Percentiles rank a stretch among this genome's conserved stretches.
phyloP scores from a whole-genome alignment of 2,329 filamentous ascomycete species.

The Orbilia blumenaviensis region DNA sequence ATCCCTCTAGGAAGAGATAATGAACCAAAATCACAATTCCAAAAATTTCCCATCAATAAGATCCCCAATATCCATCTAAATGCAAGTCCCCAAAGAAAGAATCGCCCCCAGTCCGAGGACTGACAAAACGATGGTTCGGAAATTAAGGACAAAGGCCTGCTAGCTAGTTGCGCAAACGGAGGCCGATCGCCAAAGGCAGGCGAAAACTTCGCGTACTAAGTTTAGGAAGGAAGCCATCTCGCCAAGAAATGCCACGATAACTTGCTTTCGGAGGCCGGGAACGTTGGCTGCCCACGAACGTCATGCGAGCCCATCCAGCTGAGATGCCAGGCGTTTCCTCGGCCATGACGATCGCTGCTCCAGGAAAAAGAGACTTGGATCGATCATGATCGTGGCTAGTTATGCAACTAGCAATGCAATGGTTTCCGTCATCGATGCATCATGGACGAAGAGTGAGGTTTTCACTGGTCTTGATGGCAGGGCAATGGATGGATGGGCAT shows the following conservation, averaged over 20 bases:
- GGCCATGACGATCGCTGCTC: neutral
- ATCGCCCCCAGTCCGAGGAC: no score
- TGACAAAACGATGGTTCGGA: neutral
- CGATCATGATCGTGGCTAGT: conserved; percentile 1
- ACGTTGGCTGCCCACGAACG: conserved; percentile 7
- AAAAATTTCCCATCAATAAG: no score
- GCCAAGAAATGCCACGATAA: conserved; percentile 13
- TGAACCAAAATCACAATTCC: no score
- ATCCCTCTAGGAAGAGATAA: no score
- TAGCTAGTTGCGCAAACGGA: neutral
- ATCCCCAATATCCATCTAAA: no score
- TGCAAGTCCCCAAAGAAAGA: no score
- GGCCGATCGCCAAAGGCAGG: neutral
- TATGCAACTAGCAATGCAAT: neutral
- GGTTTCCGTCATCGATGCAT: conserved; percentile 1
- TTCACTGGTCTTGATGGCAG: neutral
- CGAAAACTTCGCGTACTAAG: conserved; percentile 31
- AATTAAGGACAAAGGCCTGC: neutral
- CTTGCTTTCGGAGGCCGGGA: conserved; percentile 14
- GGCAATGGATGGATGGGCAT: no score
- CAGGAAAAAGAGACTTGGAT: neutral
- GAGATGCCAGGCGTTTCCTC: conserved; percentile 11
- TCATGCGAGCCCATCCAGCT: conserved; percentile 12
- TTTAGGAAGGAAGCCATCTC: conserved; percentile 24
- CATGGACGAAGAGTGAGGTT: neutral